Evolutionary conservation across 129 eudicot genomes (phyloP).

Genomic region (Pittosporum tobira): DNA sequence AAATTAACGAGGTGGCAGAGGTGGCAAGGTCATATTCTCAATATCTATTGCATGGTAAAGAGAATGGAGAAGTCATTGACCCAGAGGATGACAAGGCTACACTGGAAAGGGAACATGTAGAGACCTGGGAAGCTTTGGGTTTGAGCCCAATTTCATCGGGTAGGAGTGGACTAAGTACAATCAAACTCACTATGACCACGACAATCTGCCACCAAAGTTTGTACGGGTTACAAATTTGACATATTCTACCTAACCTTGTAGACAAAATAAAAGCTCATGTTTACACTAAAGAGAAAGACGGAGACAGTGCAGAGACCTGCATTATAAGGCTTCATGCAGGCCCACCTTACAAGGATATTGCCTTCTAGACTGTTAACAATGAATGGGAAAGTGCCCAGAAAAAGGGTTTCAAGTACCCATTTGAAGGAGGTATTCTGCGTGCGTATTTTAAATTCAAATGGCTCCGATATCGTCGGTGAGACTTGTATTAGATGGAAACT

Average conservation of each 20-base stretch:
- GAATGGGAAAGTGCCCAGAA: constrained; percentile 92
- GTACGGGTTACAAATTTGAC: constrained; percentile 94
- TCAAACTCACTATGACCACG: constrained; percentile 90
- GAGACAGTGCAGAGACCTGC: constrained; percentile 90
- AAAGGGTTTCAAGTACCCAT: constrained; percentile 85
- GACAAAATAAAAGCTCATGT: constrained; percentile 75
- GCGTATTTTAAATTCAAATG: constrained; percentile 82
- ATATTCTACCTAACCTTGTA: constrained; percentile 82
- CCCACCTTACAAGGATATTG: too few species aligned
- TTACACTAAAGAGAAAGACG: constrained; percentile 74
- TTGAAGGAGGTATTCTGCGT: constrained; percentile 80
- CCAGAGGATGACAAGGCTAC: constrained; percentile 90
- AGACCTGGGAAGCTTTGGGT: constrained; percentile 56
- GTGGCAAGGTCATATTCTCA: constrained; percentile 85
- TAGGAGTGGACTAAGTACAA: constrained; percentile 91
- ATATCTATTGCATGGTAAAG: constrained; percentile 67
- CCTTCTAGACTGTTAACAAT: constrained; percentile 67
- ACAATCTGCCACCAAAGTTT: constrained; percentile 90
- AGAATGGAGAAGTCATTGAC: constrained; percentile 67
- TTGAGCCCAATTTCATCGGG: constrained; percentile 50
- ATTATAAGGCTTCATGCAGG: constrained; percentile 80
- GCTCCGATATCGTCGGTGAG: constrained; percentile 57
- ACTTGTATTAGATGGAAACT: background rate
- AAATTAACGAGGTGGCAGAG: too few species aligned
- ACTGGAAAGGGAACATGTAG: constrained; percentile 56